Base-by-base conservation (phyloP, 331 rosid species). In the Telfairia occidentalis region DNA sequence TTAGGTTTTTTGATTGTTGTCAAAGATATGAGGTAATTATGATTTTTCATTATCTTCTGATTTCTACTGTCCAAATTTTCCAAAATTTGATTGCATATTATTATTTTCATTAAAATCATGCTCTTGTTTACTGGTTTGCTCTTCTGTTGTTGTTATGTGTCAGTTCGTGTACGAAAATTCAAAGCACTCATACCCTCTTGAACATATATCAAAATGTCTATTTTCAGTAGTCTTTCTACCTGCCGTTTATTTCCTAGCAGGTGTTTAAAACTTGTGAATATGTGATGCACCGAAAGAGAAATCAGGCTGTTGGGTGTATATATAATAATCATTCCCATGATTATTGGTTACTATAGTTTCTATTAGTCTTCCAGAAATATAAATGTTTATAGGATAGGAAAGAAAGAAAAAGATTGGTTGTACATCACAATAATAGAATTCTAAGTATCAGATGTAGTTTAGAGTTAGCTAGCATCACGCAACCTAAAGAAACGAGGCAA, bases 1-100 rank as follows among this genome's bases (percentile, higher is more conserved):
- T 95, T 73, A 89, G 97, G 78, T 95, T 95, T 81, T 76, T 54
- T 85, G 98, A 91, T 8, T 81, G 80, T 80, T 95, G 99, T 75
- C 78, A 77, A 23, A 95, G 85, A 84, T 95, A 95, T 84, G 86
- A 91, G 96, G 99, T 95, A 83, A 48, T 46, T 79, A 26, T 73
- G 69, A 26, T 66, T 46, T 55, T 45, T 78, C 10, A 55, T 76
- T 59, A 50, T 74, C 74, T 78, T 60, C 45, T 45, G 28, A 12
- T 50, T 9, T 18, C 5, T 46, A 8, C 7, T 0, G 28, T 49
- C 57, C 18, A 48, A 28, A 32, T 8, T 30, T 30, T 4, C 34
- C 66, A 53, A 73, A 34, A 23, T 18, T 52, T 19, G 15, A 73
- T 19, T 12, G 1, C 50, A n/a, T 32, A 34, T n/a, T 75, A 10